Conservation (phyloP, 805 yeast genomes). For the Candida maris region DNA sequence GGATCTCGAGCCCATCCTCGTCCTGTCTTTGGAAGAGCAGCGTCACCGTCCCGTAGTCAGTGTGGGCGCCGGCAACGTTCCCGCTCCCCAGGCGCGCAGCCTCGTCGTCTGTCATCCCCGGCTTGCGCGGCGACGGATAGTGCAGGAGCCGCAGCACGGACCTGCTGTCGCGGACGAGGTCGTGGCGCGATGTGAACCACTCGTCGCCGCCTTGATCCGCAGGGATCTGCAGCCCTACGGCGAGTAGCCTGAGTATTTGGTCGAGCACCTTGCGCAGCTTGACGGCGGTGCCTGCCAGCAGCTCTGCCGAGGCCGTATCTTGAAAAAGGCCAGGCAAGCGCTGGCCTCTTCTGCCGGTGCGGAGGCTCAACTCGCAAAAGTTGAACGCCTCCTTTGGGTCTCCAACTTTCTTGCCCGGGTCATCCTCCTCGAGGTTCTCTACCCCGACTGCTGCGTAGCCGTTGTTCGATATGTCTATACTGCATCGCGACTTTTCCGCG, state of each 20-base stretch:
- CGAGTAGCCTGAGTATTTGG: constrained; percentile 51
- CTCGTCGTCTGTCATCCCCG: constrained; percentile 41
- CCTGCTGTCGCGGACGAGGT: constrained; percentile 49
- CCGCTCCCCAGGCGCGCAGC: constrained; percentile 36
- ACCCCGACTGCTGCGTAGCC: constrained; percentile 38
- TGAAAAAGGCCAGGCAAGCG: constrained; percentile 52
- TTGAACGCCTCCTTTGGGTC: constrained; percentile 60
- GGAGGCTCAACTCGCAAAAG: constrained; percentile 51
- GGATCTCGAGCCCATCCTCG: constrained; percentile 72
- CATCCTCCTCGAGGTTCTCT: constrained; percentile 38
- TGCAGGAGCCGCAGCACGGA: constrained; percentile 66
- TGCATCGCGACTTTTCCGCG: constrained; percentile 45
- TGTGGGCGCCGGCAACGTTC: constrained; percentile 73
- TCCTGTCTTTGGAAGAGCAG: constrained; percentile 64
- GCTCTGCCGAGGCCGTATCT: constrained; percentile 37
- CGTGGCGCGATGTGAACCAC: constrained; percentile 65
- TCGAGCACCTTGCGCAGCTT: constrained; percentile 51
- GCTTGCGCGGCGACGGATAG: constrained; percentile 57
- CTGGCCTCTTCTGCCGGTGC: constrained; percentile 41
- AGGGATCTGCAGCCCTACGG: constrained; percentile 60
- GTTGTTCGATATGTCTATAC: constrained; percentile 53
- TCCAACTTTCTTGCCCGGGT: constrained; percentile 35
- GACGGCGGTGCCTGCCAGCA: constrained; percentile 36
- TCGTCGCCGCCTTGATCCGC: constrained; percentile 46
- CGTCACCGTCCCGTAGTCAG: constrained; percentile 78